Percentiles rank a stretch among this genome's conserved stretches.
phyloP scores from a whole-genome alignment of 352 stramenopile genomes.

The Globisporangium lucens region DNA sequence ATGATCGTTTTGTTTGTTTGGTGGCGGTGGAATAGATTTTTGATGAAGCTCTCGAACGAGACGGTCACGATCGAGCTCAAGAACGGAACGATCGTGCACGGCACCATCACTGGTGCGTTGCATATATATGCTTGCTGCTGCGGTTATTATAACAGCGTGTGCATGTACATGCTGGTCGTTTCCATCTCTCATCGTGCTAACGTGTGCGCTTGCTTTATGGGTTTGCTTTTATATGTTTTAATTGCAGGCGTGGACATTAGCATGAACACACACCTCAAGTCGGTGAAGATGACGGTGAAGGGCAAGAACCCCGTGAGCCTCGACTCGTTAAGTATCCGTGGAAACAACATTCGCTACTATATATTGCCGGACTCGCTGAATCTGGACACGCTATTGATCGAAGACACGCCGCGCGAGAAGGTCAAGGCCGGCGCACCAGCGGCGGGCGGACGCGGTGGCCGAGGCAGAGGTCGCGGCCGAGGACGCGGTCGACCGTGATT shows the following conservation, averaged over 20 bases:
- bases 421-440: constrained; percentile 69
- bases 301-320: constrained; percentile 97
- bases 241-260: constrained; percentile 95
- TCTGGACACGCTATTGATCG: constrained; percentile 98
- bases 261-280: constrained; percentile 99
- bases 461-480: constrained; percentile 73
- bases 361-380: constrained; percentile 96
- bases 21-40: constrained; percentile 65
- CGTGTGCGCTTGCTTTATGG: not conserved
- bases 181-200: not conserved
- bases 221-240: not conserved
- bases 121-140: not conserved
- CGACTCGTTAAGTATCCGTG: constrained; percentile 96
- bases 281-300: constrained; percentile 97
- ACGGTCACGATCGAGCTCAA: constrained; percentile 99
- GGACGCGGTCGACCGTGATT: constrained; percentile 33
- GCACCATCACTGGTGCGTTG: constrained; percentile 92
- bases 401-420: constrained; percentile 97
- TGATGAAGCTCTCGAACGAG: constrained; percentile 99
- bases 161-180: not conserved
- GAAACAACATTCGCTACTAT: constrained; percentile 97
- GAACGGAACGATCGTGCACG: constrained; percentile 99
- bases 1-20: not conserved
- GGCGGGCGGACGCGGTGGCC: constrained; percentile 66
- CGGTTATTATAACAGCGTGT: not conserved